These are phyloP conservation scores for Pyrenochaeta sp. DNA, from an alignment of 2,329 filamentous ascomycete species.

Conservation along the genomic window DNA sequence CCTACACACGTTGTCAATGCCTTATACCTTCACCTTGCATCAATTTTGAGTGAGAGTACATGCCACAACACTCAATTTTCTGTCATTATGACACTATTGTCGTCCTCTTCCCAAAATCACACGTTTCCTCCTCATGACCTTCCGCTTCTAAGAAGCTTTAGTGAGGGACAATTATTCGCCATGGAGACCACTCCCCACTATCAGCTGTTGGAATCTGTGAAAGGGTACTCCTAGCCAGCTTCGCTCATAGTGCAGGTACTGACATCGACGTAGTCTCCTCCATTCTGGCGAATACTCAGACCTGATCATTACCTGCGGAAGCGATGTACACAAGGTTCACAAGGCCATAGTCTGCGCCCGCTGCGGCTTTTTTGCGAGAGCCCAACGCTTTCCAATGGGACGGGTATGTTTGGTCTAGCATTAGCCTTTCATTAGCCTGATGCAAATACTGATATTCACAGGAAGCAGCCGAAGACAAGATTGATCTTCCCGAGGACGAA, in stretches of 20 bases:
- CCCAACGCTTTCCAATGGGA: constrained; percentile 4
- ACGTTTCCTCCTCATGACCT: no score
- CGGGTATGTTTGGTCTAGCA: background rate
- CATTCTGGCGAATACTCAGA: constrained; percentile 23
- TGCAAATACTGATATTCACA: background rate
- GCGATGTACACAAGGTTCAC: constrained; percentile 19
- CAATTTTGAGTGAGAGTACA: no score
- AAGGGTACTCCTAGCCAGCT: background rate
- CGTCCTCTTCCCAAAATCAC: no score
- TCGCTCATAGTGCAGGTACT: background rate
- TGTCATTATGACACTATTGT: no score
- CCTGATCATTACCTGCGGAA: constrained; percentile 23
- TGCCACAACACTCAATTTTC: no score
- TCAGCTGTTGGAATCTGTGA: background rate
- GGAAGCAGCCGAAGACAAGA: constrained; percentile 14
- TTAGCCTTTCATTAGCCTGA: background rate
- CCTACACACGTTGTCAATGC: no score
- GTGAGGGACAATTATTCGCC: no score
- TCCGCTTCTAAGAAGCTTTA: no score
- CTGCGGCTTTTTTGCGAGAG: constrained; percentile 9
- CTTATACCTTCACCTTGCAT: no score
- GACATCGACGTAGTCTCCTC: background rate
- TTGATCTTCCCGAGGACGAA: constrained; percentile 23
- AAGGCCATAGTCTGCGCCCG: constrained; percentile 15
- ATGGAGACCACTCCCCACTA: no score